Evolutionary conservation across 2,329 filamentous ascomycete genomes (phyloP), one percentile per base, ranked within the genome.

Genomic region (Acarospora socialis): DNA sequence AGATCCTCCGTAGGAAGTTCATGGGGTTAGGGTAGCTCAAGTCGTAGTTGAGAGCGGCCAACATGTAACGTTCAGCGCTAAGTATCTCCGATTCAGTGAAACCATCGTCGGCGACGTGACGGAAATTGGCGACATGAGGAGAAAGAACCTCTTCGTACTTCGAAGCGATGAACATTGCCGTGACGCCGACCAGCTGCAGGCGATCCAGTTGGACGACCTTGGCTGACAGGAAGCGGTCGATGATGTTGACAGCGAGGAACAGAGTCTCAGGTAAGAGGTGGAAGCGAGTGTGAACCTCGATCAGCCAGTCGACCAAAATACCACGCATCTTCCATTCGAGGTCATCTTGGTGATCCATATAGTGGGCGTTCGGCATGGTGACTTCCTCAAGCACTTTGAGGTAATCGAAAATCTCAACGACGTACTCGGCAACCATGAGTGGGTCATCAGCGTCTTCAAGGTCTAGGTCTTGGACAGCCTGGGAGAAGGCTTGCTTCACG

Each of bases 61-160:
- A 76, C 43, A 98, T 77, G 54, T 92, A 93, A 44, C 90, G 81
- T 60, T 98, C 90, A n/a, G 90, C 90, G 51, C 82, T 87, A 22
- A 98, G 69, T 45, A 98, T 95, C 61, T 98, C 90, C 27, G 81
- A 75, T 55, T 94, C 87, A 4, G 76, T 81, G 59, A 95, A 98
- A 35, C 87, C 90, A 56, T 95, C 84, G 50, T 98, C 90, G 50
- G 90, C 84, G 46, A 98, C 86, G 49, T 92, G 83, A 47, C 81
- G 81, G 67, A 98, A 98, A 68, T 94, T 94, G 55, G 81, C 78
- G 22, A 98, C 86, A 46, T 95, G 87, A 27, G 90, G 90, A 7
- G 90, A 95, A 30, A 98, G 71, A 30, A 98, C 86, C 55, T 98
- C 90, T 59, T 98, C 87, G 54, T 95, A 98, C 64, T 98, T 98